phyloP scores from a whole-genome alignment of 148 eudicot genomes.

The Fagopyrum tataricum region DNA sequence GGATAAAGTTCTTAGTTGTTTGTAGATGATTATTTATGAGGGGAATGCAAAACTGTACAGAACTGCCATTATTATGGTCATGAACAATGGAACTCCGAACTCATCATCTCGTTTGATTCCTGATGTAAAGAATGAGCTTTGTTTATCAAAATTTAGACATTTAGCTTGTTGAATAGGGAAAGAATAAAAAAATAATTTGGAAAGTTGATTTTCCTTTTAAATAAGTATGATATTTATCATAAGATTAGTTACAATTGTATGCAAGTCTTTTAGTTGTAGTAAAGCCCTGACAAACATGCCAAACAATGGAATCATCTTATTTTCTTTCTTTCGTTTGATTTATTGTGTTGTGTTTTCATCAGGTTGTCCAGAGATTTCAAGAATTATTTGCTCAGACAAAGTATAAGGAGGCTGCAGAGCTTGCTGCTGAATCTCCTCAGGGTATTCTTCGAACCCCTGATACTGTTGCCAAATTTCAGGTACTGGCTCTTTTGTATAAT shows the following conservation, averaged over 20 bases:
- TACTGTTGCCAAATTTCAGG: slow-evolving; percentile 98
- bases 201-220: background rate
- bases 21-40: background rate
- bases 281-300: background rate
- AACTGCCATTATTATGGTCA: background rate
- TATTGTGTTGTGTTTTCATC: slow-evolving; percentile 11
- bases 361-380: slow-evolving; percentile 98
- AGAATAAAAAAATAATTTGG: background rate
- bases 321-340: background rate
- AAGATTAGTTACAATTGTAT: background rate
- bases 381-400: slow-evolving; percentile 96
- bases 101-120: background rate
- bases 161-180: background rate
- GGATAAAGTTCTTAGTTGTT: background rate
- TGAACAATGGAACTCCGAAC: slow-evolving; percentile 5
- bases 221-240: background rate
- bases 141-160: background rate
- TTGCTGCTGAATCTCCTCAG: slow-evolving; percentile 98
- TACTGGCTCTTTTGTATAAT: slow-evolving; percentile 14
- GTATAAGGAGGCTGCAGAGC: slow-evolving; percentile 98
- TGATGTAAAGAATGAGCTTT: background rate
- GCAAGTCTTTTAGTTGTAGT: background rate
- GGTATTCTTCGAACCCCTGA: slow-evolving; percentile 94
- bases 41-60: background rate
- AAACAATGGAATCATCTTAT: background rate